Evolutionary conservation across 1,139 yeast species (phyloP).

Genomic region (Lodderomyces beijingensis): DNA sequence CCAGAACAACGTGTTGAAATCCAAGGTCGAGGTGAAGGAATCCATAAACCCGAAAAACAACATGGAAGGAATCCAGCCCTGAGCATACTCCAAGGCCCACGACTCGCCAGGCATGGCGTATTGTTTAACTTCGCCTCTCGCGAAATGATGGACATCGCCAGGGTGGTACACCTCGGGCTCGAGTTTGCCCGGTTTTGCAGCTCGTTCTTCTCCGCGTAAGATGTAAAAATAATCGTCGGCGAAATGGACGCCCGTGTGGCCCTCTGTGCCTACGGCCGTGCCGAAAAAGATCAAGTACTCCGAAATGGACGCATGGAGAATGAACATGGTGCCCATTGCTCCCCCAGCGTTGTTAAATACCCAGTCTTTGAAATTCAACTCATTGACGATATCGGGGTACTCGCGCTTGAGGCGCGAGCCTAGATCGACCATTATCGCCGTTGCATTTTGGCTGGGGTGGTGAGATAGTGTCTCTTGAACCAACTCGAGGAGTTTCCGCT

Average conservation of each 20-base stretch:
- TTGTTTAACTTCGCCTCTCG: conserved; percentile 72
- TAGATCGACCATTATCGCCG: conserved; percentile 58
- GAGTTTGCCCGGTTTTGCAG: conserved; percentile 60
- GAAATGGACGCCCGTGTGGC: conserved; percentile 91
- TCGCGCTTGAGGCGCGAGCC: conserved; percentile 53
- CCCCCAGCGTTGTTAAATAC: conserved; percentile 97
- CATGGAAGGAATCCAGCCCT: conserved; percentile 98
- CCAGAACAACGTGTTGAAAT: conserved; percentile 58
- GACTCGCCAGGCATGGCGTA: conserved; percentile 77
- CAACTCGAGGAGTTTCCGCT: conserved; percentile 40
- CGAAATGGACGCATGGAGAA: conserved; percentile 89
- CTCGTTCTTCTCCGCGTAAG: conserved; percentile 69
- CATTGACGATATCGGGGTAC: conserved; percentile 64
- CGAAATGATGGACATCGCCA: conserved; percentile 76
- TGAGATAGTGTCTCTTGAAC: conserved; percentile 48
- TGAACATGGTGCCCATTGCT: conserved; percentile 97
- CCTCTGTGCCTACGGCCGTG: conserved; percentile 87
- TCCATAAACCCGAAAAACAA: conserved; percentile 91
- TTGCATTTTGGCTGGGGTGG: conserved; percentile 51
- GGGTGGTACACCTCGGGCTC: conserved; percentile 69
- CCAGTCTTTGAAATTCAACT: conserved; percentile 77
- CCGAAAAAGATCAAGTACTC: conserved; percentile 91
- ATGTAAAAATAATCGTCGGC: conserved; percentile 96
- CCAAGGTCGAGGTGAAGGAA: conserved; percentile 77
- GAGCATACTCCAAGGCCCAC: conserved; percentile 92